These are phyloP conservation scores for Plasmodium vinckei DNA, from an alignment of 169 alveolate species.

Conservation along the genomic window DNA sequence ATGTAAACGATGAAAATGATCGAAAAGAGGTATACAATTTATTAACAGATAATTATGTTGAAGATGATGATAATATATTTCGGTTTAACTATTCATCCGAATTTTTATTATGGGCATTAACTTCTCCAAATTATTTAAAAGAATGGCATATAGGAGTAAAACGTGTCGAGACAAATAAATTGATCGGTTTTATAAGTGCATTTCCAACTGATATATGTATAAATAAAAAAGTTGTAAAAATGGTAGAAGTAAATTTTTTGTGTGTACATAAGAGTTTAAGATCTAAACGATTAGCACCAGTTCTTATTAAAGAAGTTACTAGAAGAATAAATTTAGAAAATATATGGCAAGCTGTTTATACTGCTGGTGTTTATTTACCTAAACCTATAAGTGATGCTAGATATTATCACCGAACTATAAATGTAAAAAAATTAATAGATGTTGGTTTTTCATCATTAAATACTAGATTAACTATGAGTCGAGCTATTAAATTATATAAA, in stretches of 20 bases:
- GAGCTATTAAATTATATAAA: constrained; percentile 90
- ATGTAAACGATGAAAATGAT: constrained; percentile 87
- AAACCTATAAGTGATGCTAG: constrained; percentile 95
- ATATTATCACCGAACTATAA: constrained; percentile 90
- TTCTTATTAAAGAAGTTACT: constrained; percentile 96
- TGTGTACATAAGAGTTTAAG: constrained; percentile 98
- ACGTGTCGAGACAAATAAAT: constrained; percentile 81
- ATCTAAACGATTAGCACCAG: constrained; percentile 95
- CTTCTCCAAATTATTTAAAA: constrained; percentile 91
- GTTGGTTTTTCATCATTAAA: constrained; percentile 89
- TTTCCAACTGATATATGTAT: constrained; percentile 93
- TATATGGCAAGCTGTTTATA: constrained; percentile 98
- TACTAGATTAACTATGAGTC: constrained; percentile 91
- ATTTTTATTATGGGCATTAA: constrained; percentile 96
- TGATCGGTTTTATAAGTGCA: constrained; percentile 96
- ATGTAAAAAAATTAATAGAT: constrained; percentile 90
- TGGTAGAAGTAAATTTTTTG: constrained; percentile 97
- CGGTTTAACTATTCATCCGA: constrained; percentile 97
- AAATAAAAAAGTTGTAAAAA: constrained; percentile 83
- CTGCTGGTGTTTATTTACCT: constrained; percentile 97
- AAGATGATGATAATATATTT: constrained; percentile 97
- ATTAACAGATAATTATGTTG: constrained; percentile 96
- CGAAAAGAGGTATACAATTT: constrained; percentile 80
- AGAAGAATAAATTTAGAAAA: constrained; percentile 95
- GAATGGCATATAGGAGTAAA: constrained; percentile 96